phyloP scores from a whole-genome alignment of 2,329 filamentous ascomycete genomes.

The Aaosphaeria pasadenensis region DNA sequence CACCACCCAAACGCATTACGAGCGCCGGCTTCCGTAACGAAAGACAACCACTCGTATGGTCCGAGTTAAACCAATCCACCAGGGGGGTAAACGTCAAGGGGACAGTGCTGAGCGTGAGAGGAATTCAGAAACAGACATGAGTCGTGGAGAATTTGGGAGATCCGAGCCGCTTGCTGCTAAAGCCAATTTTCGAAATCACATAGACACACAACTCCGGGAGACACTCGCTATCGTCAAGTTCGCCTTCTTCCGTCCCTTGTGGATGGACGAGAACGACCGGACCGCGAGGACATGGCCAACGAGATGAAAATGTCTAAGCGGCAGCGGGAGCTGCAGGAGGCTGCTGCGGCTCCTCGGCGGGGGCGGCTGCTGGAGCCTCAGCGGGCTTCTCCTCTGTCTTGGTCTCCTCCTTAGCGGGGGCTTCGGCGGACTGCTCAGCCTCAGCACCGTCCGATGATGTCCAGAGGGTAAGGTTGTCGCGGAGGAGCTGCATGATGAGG shows the following conservation, averaged over 20 bases:
- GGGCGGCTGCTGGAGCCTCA: slow-evolving; percentile 21
- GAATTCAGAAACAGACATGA: slow-evolving; percentile 37
- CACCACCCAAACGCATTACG: slow-evolving; percentile 12
- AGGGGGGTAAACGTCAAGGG: slow-evolving; percentile 16
- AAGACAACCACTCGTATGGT: slow-evolving; percentile 11
- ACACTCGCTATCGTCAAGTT: slow-evolving; percentile 35
- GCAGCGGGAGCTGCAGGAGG: slow-evolving; percentile 6
- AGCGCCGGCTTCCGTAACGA: slow-evolving; percentile 9
- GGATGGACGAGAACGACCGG: slow-evolving; percentile 30
- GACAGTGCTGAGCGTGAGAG: slow-evolving; percentile 19
- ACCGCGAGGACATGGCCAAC: slow-evolving; percentile 32
- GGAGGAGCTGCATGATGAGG: slow-evolving; percentile 97
- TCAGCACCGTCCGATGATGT: slow-evolving; percentile 89
- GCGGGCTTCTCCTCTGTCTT: slow-evolving; percentile 49
- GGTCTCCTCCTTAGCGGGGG: slow-evolving; percentile 58
- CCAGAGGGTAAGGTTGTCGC: slow-evolving; percentile 98
- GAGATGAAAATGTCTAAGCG: slow-evolving; percentile 30
- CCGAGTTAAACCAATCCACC: slow-evolving; percentile 11
- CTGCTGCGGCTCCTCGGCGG: slow-evolving; percentile 26
- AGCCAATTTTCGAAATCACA: slow-evolving; percentile 40
- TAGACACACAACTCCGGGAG: slow-evolving; percentile 36
- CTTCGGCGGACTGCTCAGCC: slow-evolving; percentile 60
- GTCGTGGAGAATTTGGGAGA: slow-evolving; percentile 37
- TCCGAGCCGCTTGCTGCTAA: slow-evolving; percentile 40
- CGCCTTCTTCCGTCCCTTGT: slow-evolving; percentile 27